Conservation (phyloP, 1,139 yeast species). For the Suhomyces guaymorum region DNA sequence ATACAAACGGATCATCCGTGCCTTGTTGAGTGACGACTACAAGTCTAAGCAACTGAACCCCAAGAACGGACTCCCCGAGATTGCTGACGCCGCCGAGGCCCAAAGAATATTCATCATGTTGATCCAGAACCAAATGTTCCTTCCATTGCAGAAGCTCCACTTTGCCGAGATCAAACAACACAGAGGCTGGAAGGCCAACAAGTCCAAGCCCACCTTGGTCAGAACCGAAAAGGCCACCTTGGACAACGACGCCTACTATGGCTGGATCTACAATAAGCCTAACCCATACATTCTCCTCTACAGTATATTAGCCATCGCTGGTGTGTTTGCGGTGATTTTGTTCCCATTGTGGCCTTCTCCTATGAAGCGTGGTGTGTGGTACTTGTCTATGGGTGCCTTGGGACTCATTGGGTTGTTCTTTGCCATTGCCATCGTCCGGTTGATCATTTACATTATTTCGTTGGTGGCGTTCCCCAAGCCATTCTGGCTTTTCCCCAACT, state of each 20-base stretch:
- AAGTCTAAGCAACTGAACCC: conserved; percentile 56
- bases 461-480: conserved; percentile 63
- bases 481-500: conserved; percentile 93
- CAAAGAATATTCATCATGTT: conserved; percentile 62
- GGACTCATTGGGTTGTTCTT: conserved; percentile 78
- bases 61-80: conserved; percentile 56
- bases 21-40: conserved; percentile 74
- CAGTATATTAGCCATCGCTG: conserved; percentile 64
- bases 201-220: conserved; percentile 71
- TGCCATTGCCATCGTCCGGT: conserved; percentile 74
- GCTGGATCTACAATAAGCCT: conserved; percentile 84
- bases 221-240: conserved; percentile 69
- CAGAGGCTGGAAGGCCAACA: conserved; percentile 65
- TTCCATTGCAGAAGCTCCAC: conserved; percentile 73
- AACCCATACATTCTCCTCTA: conserved; percentile 65
- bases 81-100: conserved; percentile 56
- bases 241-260: conserved; percentile 75
- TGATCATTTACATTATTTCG: conserved; percentile 68
- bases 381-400: conserved; percentile 73
- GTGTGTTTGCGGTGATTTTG: conserved; percentile 72
- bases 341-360: conserved; percentile 96
- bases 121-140: conserved; percentile 72
- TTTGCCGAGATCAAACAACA: conserved; percentile 66
- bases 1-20: conserved; percentile 79
- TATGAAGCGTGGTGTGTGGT: conserved; percentile 92